Evolutionary conservation across 768 basidiomycete genomes (phyloP).

Genomic region (Podaxis sp.): DNA sequence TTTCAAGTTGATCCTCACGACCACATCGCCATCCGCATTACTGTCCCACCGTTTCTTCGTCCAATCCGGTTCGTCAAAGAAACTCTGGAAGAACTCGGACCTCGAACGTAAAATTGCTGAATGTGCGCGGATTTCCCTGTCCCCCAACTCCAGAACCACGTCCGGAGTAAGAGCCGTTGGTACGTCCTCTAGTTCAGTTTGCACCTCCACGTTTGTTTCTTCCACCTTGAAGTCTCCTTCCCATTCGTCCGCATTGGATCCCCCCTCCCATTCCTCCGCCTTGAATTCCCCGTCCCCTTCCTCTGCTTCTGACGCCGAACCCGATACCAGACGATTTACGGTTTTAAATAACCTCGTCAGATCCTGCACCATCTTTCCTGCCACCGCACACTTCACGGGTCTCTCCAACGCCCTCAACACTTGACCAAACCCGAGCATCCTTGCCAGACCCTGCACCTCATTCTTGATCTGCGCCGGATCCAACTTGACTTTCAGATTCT

Average conservation of each 20-base stretch:
- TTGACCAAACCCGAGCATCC: constrained; percentile 54
- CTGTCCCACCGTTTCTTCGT: constrained; percentile 53
- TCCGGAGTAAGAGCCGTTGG: constrained; percentile 51
- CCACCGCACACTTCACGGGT: constrained; percentile 54
- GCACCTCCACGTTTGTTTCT: too few species aligned
- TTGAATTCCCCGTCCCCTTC: not conserved
- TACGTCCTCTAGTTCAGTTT: not conserved
- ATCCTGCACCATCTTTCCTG: constrained; percentile 48
- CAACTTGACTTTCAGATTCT: constrained; percentile 37
- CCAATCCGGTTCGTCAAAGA: constrained; percentile 87
- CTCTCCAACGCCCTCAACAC: constrained; percentile 58
- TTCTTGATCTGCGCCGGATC: constrained; percentile 50
- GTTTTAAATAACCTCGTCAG: constrained; percentile 49
- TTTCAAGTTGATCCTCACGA: constrained; percentile 62
- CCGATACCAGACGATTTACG: constrained; percentile 20
- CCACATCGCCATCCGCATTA: constrained; percentile 31
- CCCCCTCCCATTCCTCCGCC: not conserved
- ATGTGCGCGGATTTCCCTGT: constrained; percentile 64
- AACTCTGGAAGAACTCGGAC: constrained; percentile 78
- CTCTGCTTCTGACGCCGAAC: constrained; percentile 15
- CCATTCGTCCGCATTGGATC: not conserved
- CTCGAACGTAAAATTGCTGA: constrained; percentile 77
- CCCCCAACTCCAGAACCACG: constrained; percentile 68
- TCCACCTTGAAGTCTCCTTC: too few species aligned
- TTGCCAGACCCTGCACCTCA: constrained; percentile 63